A percentile compares a stretch with the other conserved stretches of the same genome.
Evolutionary conservation across 805 yeast species (phyloP).

Genomic region (Lachancea kluyveri): DNA sequence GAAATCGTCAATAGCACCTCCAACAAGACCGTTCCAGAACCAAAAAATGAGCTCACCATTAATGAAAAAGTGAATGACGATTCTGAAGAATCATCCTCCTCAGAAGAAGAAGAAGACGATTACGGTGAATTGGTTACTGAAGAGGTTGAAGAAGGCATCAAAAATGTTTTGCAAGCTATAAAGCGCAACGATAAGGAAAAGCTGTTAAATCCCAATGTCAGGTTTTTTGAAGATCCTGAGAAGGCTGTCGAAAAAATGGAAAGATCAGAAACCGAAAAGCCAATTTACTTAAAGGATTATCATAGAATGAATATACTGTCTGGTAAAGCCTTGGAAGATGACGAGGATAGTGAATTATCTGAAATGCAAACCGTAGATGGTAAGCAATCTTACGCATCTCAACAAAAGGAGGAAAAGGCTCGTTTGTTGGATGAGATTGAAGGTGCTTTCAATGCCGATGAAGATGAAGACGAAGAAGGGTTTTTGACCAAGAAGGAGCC

Average conservation of each 20-base stretch:
- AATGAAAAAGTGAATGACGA: slow-evolving; percentile 30
- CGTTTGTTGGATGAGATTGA: slow-evolving; percentile 75
- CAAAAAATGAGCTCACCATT: slow-evolving; percentile 19
- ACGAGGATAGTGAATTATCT: slow-evolving; percentile 40
- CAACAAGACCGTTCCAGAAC: slow-evolving; percentile 22
- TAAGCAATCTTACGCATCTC: slow-evolving; percentile 61
- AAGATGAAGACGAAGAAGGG: slow-evolving; percentile 36
- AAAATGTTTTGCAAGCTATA: slow-evolving; percentile 64
- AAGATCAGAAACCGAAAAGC: slow-evolving; percentile 46
- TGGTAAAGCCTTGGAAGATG: slow-evolving; percentile 53
- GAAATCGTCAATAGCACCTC: slow-evolving; percentile 15
- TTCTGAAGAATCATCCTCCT: slow-evolving; percentile 36
- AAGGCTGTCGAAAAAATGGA: slow-evolving; percentile 30
- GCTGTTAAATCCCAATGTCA: slow-evolving; percentile 60
- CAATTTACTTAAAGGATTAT: slow-evolving; percentile 85
- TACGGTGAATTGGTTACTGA: slow-evolving; percentile 82
- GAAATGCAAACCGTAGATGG: slow-evolving; percentile 36
- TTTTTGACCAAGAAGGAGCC: slow-evolving; percentile 55
- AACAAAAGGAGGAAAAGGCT: slow-evolving; percentile 68
- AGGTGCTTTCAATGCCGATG: slow-evolving; percentile 49
- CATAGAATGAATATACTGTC: slow-evolving; percentile 78
- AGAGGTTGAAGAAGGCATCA: slow-evolving; percentile 76
- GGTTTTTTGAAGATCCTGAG: slow-evolving; percentile 68
- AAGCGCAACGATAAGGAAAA: slow-evolving; percentile 53
- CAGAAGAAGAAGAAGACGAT: slow-evolving; percentile 75